Percentiles rank a stretch among this genome's conserved stretches.
Evolutionary conservation across 306 rosid species (phyloP).

Genomic region (Fragaria vesca): DNA sequence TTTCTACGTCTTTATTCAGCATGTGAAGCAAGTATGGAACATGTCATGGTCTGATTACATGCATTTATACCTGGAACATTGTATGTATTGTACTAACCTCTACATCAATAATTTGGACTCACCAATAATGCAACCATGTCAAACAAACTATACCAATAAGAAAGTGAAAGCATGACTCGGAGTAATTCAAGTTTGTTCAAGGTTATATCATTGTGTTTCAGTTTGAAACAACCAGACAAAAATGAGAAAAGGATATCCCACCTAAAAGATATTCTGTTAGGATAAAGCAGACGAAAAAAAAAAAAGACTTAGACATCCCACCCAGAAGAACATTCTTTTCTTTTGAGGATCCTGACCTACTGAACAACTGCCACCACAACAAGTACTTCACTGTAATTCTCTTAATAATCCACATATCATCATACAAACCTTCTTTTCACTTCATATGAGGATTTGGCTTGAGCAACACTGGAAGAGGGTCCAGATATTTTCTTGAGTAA

Average conservation of each 20-base stretch:
- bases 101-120: not conserved
- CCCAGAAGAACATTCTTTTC: slow-evolving; percentile 20
- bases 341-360: not conserved
- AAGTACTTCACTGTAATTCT: not conserved
- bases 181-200: slow-evolving; percentile 7
- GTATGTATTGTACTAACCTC: not conserved
- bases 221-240: slow-evolving; percentile 19
- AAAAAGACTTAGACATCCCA: slow-evolving; percentile 2
- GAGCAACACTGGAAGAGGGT: not conserved
- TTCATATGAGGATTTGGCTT: not conserved
- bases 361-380: not conserved
- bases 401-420: not conserved
- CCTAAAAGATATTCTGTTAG: slow-evolving; percentile 15
- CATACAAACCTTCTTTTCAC: not conserved
- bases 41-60: not conserved
- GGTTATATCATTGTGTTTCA: not conserved
- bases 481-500: not conserved
- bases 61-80: not conserved
- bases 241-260: slow-evolving; percentile 20
- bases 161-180: not conserved
- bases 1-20: not conserved
- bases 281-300: slow-evolving; percentile 4
- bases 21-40: slow-evolving; percentile 11
- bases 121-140: not conserved
- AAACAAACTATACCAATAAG: not conserved